These are phyloP conservation scores for Lasiosphaeria hispida DNA, from an alignment of 495 filamentous ascomycete genomes.

Conservation along the genomic window DNA sequence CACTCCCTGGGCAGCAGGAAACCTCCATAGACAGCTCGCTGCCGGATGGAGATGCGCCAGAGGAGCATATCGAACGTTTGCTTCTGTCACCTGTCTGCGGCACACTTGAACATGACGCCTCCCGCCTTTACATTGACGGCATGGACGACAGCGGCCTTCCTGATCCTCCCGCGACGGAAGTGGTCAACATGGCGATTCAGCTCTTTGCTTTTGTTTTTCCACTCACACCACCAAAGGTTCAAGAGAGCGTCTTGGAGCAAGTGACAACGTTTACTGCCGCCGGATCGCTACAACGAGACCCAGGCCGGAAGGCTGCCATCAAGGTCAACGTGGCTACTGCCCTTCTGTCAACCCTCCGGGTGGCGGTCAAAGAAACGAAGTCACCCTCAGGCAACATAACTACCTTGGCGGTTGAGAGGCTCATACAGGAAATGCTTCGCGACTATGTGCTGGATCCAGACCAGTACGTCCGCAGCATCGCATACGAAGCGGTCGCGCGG, in stretches of 20 bases:
- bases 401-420: slow-evolving; percentile 75
- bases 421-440: slow-evolving; percentile 80
- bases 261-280: slow-evolving; percentile 82
- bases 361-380: slow-evolving; percentile 74
- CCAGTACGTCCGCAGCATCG: slow-evolving; percentile 79
- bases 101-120: slow-evolving; percentile 86
- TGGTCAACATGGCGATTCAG: slow-evolving; percentile 88
- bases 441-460: slow-evolving; percentile 77
- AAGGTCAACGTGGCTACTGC: slow-evolving; percentile 85
- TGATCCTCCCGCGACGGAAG: slow-evolving; percentile 86
- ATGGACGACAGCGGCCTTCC: slow-evolving; percentile 47
- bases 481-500: slow-evolving; percentile 82
- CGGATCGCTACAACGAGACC: slow-evolving; percentile 75
- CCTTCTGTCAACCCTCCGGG: slow-evolving; percentile 74
- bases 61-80: slow-evolving; percentile 67
- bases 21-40: slow-evolving; percentile 55
- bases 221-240: slow-evolving; percentile 81
- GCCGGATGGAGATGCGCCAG: slow-evolving; percentile 61
- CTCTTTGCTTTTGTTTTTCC: slow-evolving; percentile 89
- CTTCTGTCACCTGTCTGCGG: slow-evolving; percentile 72
- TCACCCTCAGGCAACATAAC: slow-evolving; percentile 72
- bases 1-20: slow-evolving; percentile 68
- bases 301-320: slow-evolving; percentile 84
- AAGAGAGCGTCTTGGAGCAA: slow-evolving; percentile 93
- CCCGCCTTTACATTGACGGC: slow-evolving; percentile 69